Percentiles rank a stretch among this genome's conserved stretches.
These are phyloP conservation scores for Schizochytrium sp. DNA, from an alignment of 108 stramenopile genomes.

Conservation along the genomic window DNA sequence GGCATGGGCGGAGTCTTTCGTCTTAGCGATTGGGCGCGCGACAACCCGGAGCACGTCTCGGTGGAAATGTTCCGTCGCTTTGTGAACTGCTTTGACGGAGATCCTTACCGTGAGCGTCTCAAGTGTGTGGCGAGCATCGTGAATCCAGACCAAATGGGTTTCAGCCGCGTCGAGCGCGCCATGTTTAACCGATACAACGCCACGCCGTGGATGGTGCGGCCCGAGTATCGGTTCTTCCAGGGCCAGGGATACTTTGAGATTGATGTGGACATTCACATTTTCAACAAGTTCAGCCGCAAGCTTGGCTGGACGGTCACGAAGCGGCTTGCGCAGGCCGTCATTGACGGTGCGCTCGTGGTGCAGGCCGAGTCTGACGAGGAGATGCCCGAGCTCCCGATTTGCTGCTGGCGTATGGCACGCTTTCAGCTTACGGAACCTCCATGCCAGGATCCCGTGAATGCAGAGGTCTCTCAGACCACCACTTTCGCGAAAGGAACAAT, in stretches of 20 bases:
- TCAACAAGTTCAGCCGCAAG: background rate
- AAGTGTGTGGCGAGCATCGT: background rate
- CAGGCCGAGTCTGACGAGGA: background rate
- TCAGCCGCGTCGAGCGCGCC: background rate
- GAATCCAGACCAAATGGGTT: background rate
- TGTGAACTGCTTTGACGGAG: background rate
- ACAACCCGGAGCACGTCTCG: background rate
- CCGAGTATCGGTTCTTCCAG: background rate
- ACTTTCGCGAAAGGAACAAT: too few relatives aligned
- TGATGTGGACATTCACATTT: background rate
- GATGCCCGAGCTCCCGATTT: background rate
- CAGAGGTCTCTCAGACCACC: too few relatives aligned
- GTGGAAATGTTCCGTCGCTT: background rate
- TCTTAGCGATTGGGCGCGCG: background rate
- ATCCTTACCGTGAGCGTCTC: background rate
- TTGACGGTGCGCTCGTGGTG: background rate
- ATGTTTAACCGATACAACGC: background rate
- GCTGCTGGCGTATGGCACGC: background rate
- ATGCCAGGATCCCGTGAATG: background rate
- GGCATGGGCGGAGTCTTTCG: background rate
- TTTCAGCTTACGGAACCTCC: background rate
- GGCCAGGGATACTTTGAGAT: background rate
- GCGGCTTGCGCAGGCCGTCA: background rate
- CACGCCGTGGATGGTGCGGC: background rate
- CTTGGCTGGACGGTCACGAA: background rate